Base-by-base conservation (phyloP, 2,329 filamentous ascomycete genomes). In the Pseudogymnoascus sp. region DNA sequence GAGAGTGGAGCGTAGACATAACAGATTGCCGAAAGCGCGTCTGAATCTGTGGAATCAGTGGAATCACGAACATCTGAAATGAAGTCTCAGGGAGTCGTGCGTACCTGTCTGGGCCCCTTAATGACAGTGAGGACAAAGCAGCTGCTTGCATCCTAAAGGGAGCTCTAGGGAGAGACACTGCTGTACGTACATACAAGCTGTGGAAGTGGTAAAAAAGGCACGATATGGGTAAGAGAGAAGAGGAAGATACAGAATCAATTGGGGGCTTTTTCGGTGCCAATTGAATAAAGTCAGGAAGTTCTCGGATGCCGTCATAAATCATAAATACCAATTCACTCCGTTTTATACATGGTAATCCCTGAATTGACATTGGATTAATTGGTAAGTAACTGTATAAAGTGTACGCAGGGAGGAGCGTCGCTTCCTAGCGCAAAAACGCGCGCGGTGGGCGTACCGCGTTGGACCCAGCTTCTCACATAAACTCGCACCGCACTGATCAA, bases 401-500 rank as follows among this genome's bases (percentile, higher is more conserved):
- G 43, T 30, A 50, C 43, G 43, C 43, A 50, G 43, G 43, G 43
- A 50, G 43, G 43, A 50, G 36, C 54, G 54, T 58, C 54, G 54
- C 54, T 58, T 58, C 54, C 36, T 58, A 58, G 54, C 54, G 54
- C 16, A 58, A 38, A 58, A 58, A 50, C 43, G 43, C 43, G 43
- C 54, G 54, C 54, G 54, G 54, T 58, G 30, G 36, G 43, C 43
- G 54, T 58, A 58, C 54, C 54, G 54, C 30, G 54, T 58, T 58
- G 36, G 54, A 58, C 54, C 54, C 54, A 58, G 54, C 54, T 58
- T 38, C 54, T 36, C 54, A 50, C 43, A 50, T 50, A 50, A 43
- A 39, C 41, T 47, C n/a, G n/a, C n/a, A n/a, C n/a, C 41, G 41
- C 41, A 47, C 41, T 47, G 41, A 22, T 47, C 25, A 20, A 35